These are phyloP conservation scores for Penicillium salamii DNA, from an alignment of 495 filamentous ascomycete species.

Conservation along the genomic window DNA sequence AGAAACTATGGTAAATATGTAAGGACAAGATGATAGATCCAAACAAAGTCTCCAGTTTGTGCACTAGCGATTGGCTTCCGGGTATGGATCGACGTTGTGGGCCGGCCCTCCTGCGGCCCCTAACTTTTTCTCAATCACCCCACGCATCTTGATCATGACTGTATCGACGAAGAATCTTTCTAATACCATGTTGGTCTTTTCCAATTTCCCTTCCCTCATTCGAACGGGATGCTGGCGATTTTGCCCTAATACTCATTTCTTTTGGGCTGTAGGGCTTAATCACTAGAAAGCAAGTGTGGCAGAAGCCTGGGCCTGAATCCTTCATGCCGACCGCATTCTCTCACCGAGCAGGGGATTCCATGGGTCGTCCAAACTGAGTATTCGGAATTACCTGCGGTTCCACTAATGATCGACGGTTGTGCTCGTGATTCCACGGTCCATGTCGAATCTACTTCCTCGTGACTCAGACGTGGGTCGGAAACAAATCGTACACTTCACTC, in stretches of 20 bases:
- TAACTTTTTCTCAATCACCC: neutral
- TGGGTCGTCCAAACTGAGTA: neutral
- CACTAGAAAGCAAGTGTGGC: neutral
- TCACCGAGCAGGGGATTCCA: neutral
- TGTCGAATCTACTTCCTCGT: neutral
- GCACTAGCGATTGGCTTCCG: neutral
- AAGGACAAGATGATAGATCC: slow-evolving; percentile 1
- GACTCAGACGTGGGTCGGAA: neutral
- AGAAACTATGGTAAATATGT: neutral
- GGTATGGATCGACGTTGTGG: too few species aligned
- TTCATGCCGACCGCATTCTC: neutral
- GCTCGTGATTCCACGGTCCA: neutral
- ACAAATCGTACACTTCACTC: neutral
- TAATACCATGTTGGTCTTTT: neutral
- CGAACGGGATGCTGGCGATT: neutral
- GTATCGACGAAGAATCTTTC: neutral
- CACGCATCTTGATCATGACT: neutral
- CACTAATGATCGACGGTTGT: neutral
- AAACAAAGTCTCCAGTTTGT: neutral
- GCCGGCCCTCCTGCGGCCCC: neutral
- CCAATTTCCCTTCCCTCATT: neutral
- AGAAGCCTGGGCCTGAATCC: neutral
- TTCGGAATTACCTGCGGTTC: neutral
- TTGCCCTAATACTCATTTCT: neutral
- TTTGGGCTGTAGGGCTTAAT: neutral